Evolutionary conservation across 345 rosid species (phyloP), one percentile per base, ranked within the genome.

Genomic region (Populus davidiana): DNA sequence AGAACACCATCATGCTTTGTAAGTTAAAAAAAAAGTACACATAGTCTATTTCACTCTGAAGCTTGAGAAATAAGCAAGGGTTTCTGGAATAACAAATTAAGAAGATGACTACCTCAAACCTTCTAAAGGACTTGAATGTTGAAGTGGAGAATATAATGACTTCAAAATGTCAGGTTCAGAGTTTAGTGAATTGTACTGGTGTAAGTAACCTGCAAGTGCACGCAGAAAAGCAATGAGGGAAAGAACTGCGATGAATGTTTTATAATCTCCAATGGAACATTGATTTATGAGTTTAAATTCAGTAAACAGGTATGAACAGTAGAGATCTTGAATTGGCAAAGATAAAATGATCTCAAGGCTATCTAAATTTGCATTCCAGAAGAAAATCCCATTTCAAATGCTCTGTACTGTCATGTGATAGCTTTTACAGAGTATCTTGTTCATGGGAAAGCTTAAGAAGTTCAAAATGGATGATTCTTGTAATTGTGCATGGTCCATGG

Each of bases 161-260:
- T 93, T 94, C 88, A 94, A 85, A 74, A 94, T 93, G 83, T 94
- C 98, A 73, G 98, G 98, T 78, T 91, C 88, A 68, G 98, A 93
- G 81, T 94, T 88, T 69, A 93, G 74, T 0, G 94, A 90, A 79
- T 93, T 94, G 86, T 94, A 94, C 82, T 86, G 90, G 77, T 91
- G 90, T 31, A 94, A 84, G 79, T 93, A 91, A 79, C 97, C 98
- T 94, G 90, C 84, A 83, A 71, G 72, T 31, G 84, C 44, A 44
- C 0, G 50, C 27, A 71, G 50, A 73, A 75, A n/a, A 71, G 47
- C 64, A 61, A 35, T 52, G 2, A 52, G 56, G 50, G 11, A 52
- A 16, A 18, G 43, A 74, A 25, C 11, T 27, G 50, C n/a, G 21
- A 69, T 23, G 72, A 54, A 67, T 13, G 27, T 49, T 39, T 38